Base-by-base conservation (phyloP, 108 stramenopile genomes). In the Cafeteria roenbergensis region DNA sequence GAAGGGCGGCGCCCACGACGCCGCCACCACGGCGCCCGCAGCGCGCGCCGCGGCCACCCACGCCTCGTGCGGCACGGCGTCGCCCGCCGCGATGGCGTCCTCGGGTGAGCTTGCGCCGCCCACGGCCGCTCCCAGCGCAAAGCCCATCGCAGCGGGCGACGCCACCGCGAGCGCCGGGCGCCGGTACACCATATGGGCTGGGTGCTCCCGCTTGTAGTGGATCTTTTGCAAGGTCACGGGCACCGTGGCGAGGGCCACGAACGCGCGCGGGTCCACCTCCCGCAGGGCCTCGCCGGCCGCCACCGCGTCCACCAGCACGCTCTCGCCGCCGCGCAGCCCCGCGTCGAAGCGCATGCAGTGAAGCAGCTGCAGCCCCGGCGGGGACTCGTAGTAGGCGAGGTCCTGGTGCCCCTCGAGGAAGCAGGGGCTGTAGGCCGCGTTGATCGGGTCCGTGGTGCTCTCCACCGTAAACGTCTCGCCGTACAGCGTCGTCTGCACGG, bases 351-450 rank as follows among this genome's bases (percentile, higher is more conserved):
- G 33, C 25, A 66, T 21, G 53, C 74, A 75, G 35, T 71, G 69
- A 20, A 75, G 36, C 0, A 75, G 28, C 66, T 75, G 74, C 4
- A 71, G 17, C 26, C 74, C 74, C 26, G 74, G 74, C 17, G 64
- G 64, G n/a, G 65, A 67, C 52, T 75, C 74, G 50, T 70, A 70
- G 53, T 75, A 75, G 22, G 34, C 53, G 22, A 75, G 65, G 48
- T 75, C 74, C 64, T 51, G 51, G 48, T 75, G 74, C 27, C 52
- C 35, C 37, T 67, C 57, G 20, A 72, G 52, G 0, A 17, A 57
- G 29, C 21, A 1, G 9, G 26, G 24, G 9, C 61, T 53, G 61
- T 72, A 72, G 0, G 71, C 71, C 14, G 61, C 55, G 38, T 72
- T 72, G 34, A 67, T 58, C 6, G 71, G 66, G 26, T 51, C 24